Percentiles rank a stretch among this genome's conserved stretches.
Evolutionary conservation across 495 filamentous ascomycete genomes (phyloP).

Genomic region (Copromyces sp.): DNA sequence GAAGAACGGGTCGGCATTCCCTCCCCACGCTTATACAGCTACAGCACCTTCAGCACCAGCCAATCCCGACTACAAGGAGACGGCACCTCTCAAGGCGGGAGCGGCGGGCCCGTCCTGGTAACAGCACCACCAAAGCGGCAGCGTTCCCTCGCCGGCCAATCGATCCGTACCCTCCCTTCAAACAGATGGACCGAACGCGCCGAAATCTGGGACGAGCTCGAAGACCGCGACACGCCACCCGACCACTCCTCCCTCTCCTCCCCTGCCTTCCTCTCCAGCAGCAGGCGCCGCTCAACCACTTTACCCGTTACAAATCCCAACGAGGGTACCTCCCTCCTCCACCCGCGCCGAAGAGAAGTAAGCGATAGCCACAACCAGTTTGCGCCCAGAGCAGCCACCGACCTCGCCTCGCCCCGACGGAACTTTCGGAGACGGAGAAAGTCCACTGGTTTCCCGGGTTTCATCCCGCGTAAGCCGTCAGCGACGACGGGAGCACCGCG

Average conservation of each 20-base stretch:
- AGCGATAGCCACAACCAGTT: slow-evolving; percentile 19
- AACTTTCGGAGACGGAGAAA: slow-evolving; percentile 33
- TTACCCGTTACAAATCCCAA: slow-evolving; percentile 15
- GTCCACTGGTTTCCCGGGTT: slow-evolving; percentile 44
- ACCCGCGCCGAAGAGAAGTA: slow-evolving; percentile 14
- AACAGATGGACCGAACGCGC: slow-evolving; percentile 44
- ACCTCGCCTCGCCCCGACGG: slow-evolving; percentile 17
- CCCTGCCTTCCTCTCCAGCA: slow-evolving; percentile 6
- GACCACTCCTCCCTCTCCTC: slow-evolving; percentile 15
- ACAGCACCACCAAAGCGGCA: slow-evolving; percentile 8
- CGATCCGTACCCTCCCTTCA: slow-evolving; percentile 23
- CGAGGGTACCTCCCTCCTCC: slow-evolving; percentile 21
- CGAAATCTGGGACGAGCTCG: slow-evolving; percentile 58
- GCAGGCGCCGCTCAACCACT: slow-evolving; percentile 28
- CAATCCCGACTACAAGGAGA: background rate
- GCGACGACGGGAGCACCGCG: slow-evolving; percentile 2
- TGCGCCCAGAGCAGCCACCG: slow-evolving; percentile 5
- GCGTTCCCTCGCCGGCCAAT: slow-evolving; percentile 12
- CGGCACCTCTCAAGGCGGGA: slow-evolving; percentile 17
- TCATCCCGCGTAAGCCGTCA: slow-evolving; percentile 30
- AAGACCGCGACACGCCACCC: slow-evolving; percentile 43
- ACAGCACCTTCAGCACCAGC: slow-evolving; percentile 34
- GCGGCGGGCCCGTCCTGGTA: background rate
- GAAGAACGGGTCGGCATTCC: slow-evolving; percentile 15
- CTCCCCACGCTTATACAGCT: slow-evolving; percentile 22